Evolutionary conservation across 257 asterid species (phyloP).

Genomic region (Haberlea rhodopensis): DNA sequence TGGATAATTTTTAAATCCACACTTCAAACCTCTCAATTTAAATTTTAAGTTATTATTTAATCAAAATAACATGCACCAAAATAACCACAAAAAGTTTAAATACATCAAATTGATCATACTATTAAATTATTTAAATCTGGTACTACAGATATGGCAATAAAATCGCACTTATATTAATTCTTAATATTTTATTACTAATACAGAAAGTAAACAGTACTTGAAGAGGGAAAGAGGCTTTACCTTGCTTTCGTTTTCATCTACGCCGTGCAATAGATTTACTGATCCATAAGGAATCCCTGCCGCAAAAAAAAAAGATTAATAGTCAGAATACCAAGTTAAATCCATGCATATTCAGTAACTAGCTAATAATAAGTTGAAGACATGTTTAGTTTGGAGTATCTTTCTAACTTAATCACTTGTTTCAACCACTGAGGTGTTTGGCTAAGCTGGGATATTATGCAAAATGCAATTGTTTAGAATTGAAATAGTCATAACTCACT

Average conservation of each 20-base stretch:
- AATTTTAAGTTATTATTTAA: too few relatives aligned
- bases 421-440: background rate
- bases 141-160: too few relatives aligned
- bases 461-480: background rate
- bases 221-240: slow-evolving; percentile 69
- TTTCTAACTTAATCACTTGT: background rate
- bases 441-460: background rate
- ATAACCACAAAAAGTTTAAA: background rate
- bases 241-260: slow-evolving; percentile 99
- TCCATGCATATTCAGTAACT: slow-evolving; percentile 1
- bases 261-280: slow-evolving; percentile 89
- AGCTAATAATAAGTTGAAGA: background rate
- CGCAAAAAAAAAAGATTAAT: slow-evolving; percentile 26
- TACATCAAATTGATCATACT: background rate
- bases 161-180: slow-evolving; percentile 10
- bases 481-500: background rate
- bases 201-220: slow-evolving; percentile 26
- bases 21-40: background rate
- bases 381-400: background rate
- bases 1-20: background rate
- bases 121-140: too few relatives aligned
- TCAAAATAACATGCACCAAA: too few relatives aligned
- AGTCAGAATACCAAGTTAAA: slow-evolving; percentile 18
- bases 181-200: slow-evolving; percentile 9
- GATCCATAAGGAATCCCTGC: slow-evolving; percentile 99